Percentiles rank a stretch among this genome's conserved stretches.
Conservation (phyloP, 495 filamentous ascomycete genomes). For the Penicillium subrubescens region DNA sequence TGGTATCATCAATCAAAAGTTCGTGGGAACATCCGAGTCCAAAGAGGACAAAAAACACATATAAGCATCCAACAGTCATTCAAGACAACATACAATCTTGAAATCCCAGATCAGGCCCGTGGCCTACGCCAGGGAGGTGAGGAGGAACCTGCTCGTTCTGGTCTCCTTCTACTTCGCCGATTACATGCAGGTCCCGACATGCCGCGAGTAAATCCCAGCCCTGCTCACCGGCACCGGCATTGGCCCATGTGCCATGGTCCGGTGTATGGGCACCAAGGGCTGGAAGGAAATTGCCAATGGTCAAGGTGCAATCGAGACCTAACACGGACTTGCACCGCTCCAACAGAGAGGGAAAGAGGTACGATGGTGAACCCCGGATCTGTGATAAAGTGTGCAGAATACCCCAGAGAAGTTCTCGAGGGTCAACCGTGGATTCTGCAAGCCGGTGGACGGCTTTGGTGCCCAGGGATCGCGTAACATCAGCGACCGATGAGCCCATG, state of each 20-base stretch:
- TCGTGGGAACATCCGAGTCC: background rate
- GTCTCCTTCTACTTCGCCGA: constrained; percentile 9
- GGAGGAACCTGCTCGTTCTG: constrained; percentile 9
- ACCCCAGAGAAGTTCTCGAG: constrained; percentile 46
- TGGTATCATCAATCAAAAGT: constrained; percentile 10
- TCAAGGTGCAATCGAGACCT: constrained; percentile 35
- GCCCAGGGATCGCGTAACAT: constrained; percentile 39
- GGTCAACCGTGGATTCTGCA: constrained; percentile 36
- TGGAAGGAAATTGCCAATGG: constrained; percentile 38
- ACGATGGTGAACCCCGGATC: constrained; percentile 48
- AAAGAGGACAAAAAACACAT: background rate
- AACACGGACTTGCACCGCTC: constrained; percentile 40
- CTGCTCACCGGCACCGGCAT: constrained; percentile 12
- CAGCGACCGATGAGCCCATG: constrained; percentile 40
- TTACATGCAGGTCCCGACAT: constrained; percentile 4
- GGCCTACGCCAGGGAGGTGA: constrained; percentile 7
- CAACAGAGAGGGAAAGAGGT: constrained; percentile 41
- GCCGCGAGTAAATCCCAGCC: constrained; percentile 18
- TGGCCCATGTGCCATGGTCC: constrained; percentile 18
- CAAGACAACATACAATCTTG: constrained; percentile 13
- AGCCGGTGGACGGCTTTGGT: constrained; percentile 35
- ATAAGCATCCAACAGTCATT: background rate
- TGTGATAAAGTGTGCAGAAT: constrained; percentile 45
- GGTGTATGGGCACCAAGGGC: constrained; percentile 16
- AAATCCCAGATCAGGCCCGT: constrained; percentile 14